Evolutionary conservation across 106 monocot genomes (phyloP).

Genomic region (Acorus gramineus): DNA sequence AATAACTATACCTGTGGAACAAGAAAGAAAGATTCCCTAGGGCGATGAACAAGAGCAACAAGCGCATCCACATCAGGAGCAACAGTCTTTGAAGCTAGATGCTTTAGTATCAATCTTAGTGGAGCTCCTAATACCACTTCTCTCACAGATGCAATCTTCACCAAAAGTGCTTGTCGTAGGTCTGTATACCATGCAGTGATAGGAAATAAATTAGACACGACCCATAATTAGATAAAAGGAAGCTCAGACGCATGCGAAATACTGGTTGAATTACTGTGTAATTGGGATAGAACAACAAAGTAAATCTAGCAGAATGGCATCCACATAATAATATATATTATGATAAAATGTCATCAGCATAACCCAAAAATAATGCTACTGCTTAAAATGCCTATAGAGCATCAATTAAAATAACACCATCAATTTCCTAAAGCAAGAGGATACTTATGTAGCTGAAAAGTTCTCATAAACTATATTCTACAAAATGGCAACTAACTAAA

Average conservation of each 20-base stretch:
- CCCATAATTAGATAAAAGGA: conserved; percentile 2
- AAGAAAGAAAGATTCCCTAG: conserved; percentile 85
- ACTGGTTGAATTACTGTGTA: neutral
- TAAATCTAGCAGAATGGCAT: too few species aligned
- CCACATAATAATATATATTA: too few species aligned
- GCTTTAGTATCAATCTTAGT: conserved; percentile 62
- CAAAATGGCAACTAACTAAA: neutral
- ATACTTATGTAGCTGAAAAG: too few species aligned
- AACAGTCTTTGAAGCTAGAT: conserved; percentile 56
- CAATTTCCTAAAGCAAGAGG: too few species aligned
- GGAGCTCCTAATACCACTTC: conserved; percentile 96
- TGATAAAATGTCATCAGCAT: too few species aligned
- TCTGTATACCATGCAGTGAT: conserved; percentile 24
- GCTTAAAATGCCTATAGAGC: too few species aligned
- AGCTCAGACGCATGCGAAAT: neutral
- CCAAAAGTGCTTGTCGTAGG: conserved; percentile 53
- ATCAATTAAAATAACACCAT: too few species aligned
- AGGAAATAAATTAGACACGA: too few species aligned
- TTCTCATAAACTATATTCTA: neutral
- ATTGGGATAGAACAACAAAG: too few species aligned
- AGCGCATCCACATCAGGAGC: conserved; percentile 44
- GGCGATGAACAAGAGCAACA: conserved; percentile 84
- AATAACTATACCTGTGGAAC: conserved; percentile 65
- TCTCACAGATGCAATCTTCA: conserved; percentile 95
- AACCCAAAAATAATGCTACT: too few species aligned